These are phyloP conservation scores for Plasmopara halstedii DNA, from an alignment of 352 stramenopile species.

Conservation along the genomic window DNA sequence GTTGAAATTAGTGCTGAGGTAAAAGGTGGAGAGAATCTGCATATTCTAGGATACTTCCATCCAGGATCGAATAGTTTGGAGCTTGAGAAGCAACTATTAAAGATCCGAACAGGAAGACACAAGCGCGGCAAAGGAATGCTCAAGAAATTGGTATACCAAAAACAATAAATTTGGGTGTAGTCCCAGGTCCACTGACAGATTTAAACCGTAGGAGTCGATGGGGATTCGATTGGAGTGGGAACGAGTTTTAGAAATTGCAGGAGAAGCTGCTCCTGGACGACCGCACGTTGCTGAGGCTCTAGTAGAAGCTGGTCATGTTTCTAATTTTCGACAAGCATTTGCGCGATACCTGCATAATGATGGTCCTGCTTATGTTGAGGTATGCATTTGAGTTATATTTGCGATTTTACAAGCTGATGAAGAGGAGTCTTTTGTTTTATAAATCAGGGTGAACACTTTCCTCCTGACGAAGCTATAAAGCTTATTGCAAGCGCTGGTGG, in stretches of 20 bases:
- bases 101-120: slow-evolving; percentile 71
- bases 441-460: slow-evolving; percentile 65
- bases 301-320: slow-evolving; percentile 67
- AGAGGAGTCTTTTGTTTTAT: neutral
- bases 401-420: too few species aligned
- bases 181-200: too few species aligned
- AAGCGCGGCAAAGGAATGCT: slow-evolving; percentile 81
- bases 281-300: slow-evolving; percentile 76
- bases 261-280: slow-evolving; percentile 68
- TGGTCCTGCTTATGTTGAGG: slow-evolving; percentile 77
- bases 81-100: slow-evolving; percentile 67
- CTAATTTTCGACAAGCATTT: slow-evolving; percentile 74
- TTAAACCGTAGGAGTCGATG: slow-evolving; percentile 73
- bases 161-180: too few species aligned
- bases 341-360: slow-evolving; percentile 76
- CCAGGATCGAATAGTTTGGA: slow-evolving; percentile 65
- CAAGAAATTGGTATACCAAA: slow-evolving; percentile 73
- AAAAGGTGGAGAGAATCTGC: slow-evolving; percentile 73
- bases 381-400: slow-evolving; percentile 8
- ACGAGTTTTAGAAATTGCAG: slow-evolving; percentile 73
- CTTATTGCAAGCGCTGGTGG: slow-evolving; percentile 74
- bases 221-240: slow-evolving; percentile 77
- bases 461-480: slow-evolving; percentile 79
- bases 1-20: slow-evolving; percentile 85
- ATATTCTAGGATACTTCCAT: slow-evolving; percentile 83